Evolutionary conservation across 371 early-diverging fungal species (phyloP).

Genomic region (Mortierella sp.): DNA sequence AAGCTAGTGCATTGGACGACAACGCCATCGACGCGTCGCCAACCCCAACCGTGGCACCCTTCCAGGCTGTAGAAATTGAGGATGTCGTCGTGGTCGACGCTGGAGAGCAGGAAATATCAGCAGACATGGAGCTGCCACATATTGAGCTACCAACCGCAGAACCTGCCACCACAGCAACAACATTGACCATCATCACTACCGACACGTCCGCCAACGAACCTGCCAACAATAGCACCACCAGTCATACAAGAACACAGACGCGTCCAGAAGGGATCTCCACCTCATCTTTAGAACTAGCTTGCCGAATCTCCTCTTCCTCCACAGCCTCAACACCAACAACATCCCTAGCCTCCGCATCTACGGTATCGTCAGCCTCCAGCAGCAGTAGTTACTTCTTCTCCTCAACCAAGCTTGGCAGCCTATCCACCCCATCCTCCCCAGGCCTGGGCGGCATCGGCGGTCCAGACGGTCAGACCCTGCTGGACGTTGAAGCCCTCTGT

Average conservation of each 20-base stretch:
- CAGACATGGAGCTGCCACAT: not conserved
- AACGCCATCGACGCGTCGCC: not conserved
- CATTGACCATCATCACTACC: not conserved
- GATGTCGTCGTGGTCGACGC: no score
- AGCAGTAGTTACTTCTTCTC: conserved; percentile 9
- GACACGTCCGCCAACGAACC: not conserved
- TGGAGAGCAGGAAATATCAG: not conserved
- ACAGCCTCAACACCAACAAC: conserved; percentile 11
- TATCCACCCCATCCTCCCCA: conserved; percentile 28
- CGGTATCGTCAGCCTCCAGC: not conserved
- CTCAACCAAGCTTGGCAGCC: conserved; percentile 1
- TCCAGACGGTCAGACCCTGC: conserved; percentile 28
- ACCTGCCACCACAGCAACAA: not conserved
- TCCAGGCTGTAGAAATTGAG: not conserved
- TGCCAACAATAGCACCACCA: not conserved
- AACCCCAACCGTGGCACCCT: not conserved
- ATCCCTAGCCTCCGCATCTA: not conserved
- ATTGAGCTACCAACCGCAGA: not conserved
- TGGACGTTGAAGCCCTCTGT: conserved; percentile 47
- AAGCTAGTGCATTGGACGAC: not conserved
- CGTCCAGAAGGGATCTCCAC: conserved; percentile 3
- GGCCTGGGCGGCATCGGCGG: conserved; percentile 25
- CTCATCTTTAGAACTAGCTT: not conserved
- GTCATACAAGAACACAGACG: not conserved
- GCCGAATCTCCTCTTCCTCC: not conserved